Conservation (phyloP, 495 filamentous ascomycete genomes). For the Collariella sp. region DNA sequence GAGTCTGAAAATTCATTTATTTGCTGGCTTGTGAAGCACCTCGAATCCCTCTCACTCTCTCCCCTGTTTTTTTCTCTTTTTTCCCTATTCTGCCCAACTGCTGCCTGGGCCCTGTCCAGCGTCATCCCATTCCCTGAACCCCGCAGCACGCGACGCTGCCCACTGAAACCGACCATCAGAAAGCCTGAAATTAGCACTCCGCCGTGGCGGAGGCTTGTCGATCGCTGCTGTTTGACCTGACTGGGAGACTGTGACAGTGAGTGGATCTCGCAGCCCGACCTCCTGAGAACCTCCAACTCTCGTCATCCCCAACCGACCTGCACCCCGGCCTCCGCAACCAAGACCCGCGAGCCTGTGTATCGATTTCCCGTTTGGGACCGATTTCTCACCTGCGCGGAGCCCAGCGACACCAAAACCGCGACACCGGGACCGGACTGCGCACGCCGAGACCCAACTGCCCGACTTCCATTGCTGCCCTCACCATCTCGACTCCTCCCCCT, state of each 20-base stretch:
- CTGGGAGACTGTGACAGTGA: too few relatives aligned
- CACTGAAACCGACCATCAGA: background rate
- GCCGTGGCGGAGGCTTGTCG: conserved; percentile 26
- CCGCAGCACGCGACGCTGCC: background rate
- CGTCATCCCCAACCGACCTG: conserved; percentile 6
- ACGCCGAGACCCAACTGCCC: background rate
- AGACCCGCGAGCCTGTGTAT: background rate
- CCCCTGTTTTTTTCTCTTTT: background rate
- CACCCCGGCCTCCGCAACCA: conserved; percentile 2
- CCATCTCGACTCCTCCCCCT: background rate
- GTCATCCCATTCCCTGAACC: background rate
- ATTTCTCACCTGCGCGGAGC: background rate
- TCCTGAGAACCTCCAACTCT: conserved; percentile 9
- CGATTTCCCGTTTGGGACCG: background rate
- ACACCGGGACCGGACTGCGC: background rate
- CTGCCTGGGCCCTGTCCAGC: background rate
- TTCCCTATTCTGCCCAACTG: background rate
- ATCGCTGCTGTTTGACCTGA: conserved; percentile 22
- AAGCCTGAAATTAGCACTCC: conserved; percentile 28
- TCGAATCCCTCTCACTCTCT: too few relatives aligned
- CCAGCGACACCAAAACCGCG: background rate
- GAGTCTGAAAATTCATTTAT: too few relatives aligned
- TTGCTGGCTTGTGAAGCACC: too few relatives aligned
- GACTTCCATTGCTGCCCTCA: background rate
- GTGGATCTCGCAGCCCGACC: conserved; percentile 16